phyloP scores from a whole-genome alignment of 345 rosid genomes.

The Aethionema arabicum region DNA sequence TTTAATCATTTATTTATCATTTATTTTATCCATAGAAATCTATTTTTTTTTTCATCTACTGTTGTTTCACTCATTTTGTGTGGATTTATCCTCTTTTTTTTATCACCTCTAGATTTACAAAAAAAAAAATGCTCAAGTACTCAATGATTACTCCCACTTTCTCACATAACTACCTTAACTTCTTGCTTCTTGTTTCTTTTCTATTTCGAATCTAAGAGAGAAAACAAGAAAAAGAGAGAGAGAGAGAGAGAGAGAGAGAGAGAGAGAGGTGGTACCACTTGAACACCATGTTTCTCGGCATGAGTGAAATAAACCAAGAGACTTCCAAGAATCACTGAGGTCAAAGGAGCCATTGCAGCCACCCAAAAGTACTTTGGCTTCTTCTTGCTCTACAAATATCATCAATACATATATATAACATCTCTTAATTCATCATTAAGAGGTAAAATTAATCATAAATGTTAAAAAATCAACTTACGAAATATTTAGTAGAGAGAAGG shows the following conservation, averaged over 20 bases:
- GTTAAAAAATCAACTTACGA: constrained; percentile 48
- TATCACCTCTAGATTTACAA: constrained; percentile 20
- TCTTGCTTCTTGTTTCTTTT: constrained; percentile 28
- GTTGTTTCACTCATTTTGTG: no score
- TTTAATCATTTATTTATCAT: no score
- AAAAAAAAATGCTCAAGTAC: constrained; percentile 4
- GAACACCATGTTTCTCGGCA: constrained; percentile 94
- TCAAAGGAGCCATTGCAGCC: constrained; percentile 87
- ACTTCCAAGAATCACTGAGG: constrained; percentile 83
- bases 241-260: no score
- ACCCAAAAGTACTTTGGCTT: constrained; percentile 76
- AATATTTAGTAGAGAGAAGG: constrained; percentile 64
- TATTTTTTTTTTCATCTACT: no score
- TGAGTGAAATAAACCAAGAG: constrained; percentile 74
- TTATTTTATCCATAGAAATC: no score
- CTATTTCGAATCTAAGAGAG: background rate
- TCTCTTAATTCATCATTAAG: no score
- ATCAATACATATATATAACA: background rate
- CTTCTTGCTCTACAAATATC: constrained; percentile 65
- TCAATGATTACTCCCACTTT: constrained; percentile 14
- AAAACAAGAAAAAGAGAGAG: no score
- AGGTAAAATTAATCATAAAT: background rate
- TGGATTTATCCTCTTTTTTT: no score
- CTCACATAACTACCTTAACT: constrained; percentile 1
- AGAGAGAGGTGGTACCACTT: constrained; percentile 54